A percentile compares a stretch with the other conserved stretches of the same genome.
phyloP scores from a whole-genome alignment of 108 stramenopile species.

The Fragilaria crotonensis region DNA sequence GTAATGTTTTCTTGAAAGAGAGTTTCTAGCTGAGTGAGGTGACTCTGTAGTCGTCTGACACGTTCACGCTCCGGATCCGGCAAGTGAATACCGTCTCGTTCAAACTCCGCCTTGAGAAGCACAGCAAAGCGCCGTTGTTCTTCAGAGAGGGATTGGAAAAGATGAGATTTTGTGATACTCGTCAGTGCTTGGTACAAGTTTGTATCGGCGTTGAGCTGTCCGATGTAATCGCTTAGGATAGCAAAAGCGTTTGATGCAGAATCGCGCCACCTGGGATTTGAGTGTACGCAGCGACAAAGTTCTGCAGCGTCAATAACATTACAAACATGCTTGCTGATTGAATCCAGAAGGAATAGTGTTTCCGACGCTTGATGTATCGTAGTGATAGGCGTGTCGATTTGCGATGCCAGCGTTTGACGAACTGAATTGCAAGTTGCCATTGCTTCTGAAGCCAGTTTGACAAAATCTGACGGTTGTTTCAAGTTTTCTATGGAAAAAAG shows the following conservation, averaged over 20 bases:
- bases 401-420: constrained; percentile 27
- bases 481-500: constrained; percentile 66
- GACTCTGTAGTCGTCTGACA: constrained; percentile 58
- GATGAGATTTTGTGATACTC: constrained; percentile 13
- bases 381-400: constrained; percentile 6
- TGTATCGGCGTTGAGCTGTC: constrained; percentile 76
- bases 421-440: constrained; percentile 48
- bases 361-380: constrained; percentile 29
- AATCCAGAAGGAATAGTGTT: constrained; percentile 69
- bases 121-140: constrained; percentile 73
- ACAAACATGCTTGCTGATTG: constrained; percentile 83
- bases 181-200: constrained; percentile 50
- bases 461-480: constrained; percentile 51
- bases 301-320: constrained; percentile 95
- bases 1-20: constrained; percentile 66
- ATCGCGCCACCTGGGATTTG: constrained; percentile 53
- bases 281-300: constrained; percentile 84
- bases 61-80: constrained; percentile 53
- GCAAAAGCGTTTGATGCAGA: constrained; percentile 73
- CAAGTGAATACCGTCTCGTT: constrained; percentile 90
- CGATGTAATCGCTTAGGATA: constrained; percentile 78
- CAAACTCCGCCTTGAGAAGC: constrained; percentile 79
- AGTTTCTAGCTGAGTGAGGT: constrained; percentile 62
- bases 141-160: constrained; percentile 28
- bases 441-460: constrained; percentile 45